Evolutionary conservation across 2,329 filamentous ascomycete species (phyloP), one percentile per base, ranked within the genome.

Genomic region (Cercospora citrullina): DNA sequence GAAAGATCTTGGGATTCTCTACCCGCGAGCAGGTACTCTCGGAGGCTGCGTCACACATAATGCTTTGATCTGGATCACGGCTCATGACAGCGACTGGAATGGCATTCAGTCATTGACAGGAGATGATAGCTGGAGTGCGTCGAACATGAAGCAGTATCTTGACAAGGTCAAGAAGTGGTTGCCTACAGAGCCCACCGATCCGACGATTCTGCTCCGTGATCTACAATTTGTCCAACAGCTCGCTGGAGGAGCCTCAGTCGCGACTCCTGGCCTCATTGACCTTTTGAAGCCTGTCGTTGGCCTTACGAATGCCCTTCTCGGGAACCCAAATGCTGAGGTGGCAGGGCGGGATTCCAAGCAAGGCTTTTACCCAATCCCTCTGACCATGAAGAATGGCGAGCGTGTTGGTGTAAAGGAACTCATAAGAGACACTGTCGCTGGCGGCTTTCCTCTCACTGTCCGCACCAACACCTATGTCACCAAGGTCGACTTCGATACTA

Each of bases 401-500:
- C 86, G 87, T 30, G 85, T 80, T 55, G 85, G 87, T 12, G 80
- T 85, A 2, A 84, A 87, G 28, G 85, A 89, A 64, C 85, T 88
- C 63, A 79, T 90, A 58, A 74, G 86, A 71, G 76, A 81, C 59
- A 80, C 83, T 14, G 80, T 81, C 18, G 82, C 79, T 51, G 83
- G 84, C 74, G 84, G 79, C 69, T 88, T 87, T 74, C 84, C 83
- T 55, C 83, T 89, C 0, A 85, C 87, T 67, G 80, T 90, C 63
- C 80, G 82, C 51, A 81, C 84, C 2, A 90, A 90, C 78, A 87
- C 84, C 42, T 80, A 91, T 58, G 91, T 87, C 70, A 89, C 90
- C 64, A 89, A 89, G 76, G 79, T 93, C 77, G 81, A 82, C 42
- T 90, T 89, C 71, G 89, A 90, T 42, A 85, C 88, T 3, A 87